Evolutionary conservation across 140 eudicot genomes (phyloP).

Genomic region (Anethum foeniculum): DNA sequence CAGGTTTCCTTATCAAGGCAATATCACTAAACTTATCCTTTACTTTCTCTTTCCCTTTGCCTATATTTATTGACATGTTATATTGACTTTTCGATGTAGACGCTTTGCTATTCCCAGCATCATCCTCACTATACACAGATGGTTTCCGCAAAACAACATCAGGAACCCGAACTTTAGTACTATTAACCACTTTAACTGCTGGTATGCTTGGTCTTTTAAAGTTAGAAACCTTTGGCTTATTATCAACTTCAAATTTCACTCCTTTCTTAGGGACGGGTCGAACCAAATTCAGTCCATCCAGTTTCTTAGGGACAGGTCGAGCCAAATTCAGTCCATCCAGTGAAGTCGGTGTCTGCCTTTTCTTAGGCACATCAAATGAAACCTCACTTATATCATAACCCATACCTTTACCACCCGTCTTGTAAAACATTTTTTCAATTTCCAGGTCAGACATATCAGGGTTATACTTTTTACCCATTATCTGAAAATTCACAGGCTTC

Average conservation of each 20-base stretch:
- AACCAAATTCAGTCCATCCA: constrained; percentile 18
- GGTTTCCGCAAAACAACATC: constrained; percentile 66
- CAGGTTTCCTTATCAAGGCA: constrained; percentile 58
- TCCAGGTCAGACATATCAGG: constrained; percentile 42
- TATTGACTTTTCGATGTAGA: constrained; percentile 45
- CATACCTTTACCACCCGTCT: constrained; percentile 30
- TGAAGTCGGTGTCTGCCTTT: constrained; percentile 15
- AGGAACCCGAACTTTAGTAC: constrained; percentile 35
- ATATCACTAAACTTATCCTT: constrained; percentile 61
- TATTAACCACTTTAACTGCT: constrained; percentile 22
- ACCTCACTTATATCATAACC: constrained; percentile 33
- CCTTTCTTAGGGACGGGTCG: constrained; percentile 36
- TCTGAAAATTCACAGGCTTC: constrained; percentile 29
- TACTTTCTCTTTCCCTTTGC: constrained; percentile 40
- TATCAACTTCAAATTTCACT: constrained; percentile 30
- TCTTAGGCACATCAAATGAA: constrained; percentile 33
- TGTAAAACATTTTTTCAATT: constrained; percentile 34
- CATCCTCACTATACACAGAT: constrained; percentile 29
- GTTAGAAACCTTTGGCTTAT: constrained; percentile 16
- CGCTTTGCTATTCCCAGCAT: constrained; percentile 29
- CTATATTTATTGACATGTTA: constrained; percentile 52
- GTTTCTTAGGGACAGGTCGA: constrained; percentile 27
- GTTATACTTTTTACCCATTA: constrained; percentile 41
- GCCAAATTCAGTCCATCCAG: constrained; percentile 16
- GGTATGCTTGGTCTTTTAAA: constrained; percentile 25